Evolutionary conservation across 129 eudicot species (phyloP), one percentile per base, ranked within the genome.

Genomic region (Smallanthus sonchifolius): DNA sequence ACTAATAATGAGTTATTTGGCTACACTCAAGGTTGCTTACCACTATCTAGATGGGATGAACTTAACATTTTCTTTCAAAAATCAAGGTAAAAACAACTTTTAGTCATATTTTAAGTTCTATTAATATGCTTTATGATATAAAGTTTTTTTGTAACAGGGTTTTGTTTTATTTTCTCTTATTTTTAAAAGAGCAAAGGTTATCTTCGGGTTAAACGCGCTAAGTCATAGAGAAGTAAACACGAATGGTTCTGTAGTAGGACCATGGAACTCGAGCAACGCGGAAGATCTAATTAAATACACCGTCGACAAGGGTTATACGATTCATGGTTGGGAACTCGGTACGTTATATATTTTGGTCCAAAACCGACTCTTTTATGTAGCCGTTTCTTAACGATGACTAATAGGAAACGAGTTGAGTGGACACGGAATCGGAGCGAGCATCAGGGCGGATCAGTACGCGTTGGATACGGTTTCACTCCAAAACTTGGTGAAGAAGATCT

Each of bases 261-360:
- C 88, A 48, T 91, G 97, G 97, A 78, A 91, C 72, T 68, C 92
- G 2, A 91, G 72, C 76, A 86, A 91, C 75, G 84, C 96, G 2
- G 86, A 84, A 67, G 64, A 72, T 40, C 79, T 91, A 15, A 82
- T 91, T 55, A 81, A 76, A 79, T 83, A 91, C 56, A 86, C 92
- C 0, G 75, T 88, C n/a, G 68, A 81, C 34, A 91, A 80, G 60
- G 88, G 84, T 36, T 85, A 76, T 79, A 44, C 73, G 5, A 72
- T 91, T 47, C 65, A 88, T 65, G 97, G 97, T 32, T 91, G 96
- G 97, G 97, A 91, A 80, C 90, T 91, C 65, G 97, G 97, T 88
- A 83, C 78, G 78, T n/a, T n/a, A n/a, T n/a, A 44, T 35, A 20
- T 49, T 65, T 57, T 7, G 13, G 7, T 61, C 36, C 3, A 37